A percentile compares a stretch with the other conserved stretches of the same genome.
phyloP scores from a whole-genome alignment of 2,329 filamentous ascomycete genomes.

The Alternaria tenuissima region DNA sequence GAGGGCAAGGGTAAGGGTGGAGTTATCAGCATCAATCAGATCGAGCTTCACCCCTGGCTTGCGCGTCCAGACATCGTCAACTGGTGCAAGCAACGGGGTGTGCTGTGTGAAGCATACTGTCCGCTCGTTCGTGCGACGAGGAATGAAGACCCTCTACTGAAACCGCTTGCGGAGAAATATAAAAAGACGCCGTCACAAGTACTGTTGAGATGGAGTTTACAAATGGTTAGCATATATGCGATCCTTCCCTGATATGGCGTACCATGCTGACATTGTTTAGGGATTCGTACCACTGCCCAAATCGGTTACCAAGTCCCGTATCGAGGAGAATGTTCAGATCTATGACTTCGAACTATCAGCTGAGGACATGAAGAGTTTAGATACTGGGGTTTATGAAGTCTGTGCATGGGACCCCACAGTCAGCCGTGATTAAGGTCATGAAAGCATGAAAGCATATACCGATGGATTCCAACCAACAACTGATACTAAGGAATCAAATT shows the following conservation, averaged over 20 bases:
- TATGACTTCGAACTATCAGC: slow-evolving; percentile 67
- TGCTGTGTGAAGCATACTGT: slow-evolving; percentile 59
- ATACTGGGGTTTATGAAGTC: slow-evolving; percentile 64
- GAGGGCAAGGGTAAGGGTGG: slow-evolving; percentile 71
- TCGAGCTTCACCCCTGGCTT: slow-evolving; percentile 89
- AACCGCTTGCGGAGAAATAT: slow-evolving; percentile 63
- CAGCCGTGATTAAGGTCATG: slow-evolving; percentile 45
- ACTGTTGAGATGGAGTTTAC: slow-evolving; percentile 66
- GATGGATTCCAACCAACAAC: no score
- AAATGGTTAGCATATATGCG: slow-evolving; percentile 36
- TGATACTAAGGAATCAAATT: neutral
- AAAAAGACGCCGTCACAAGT: slow-evolving; percentile 67
- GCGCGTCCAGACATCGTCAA: slow-evolving; percentile 77
- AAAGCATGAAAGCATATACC: neutral
- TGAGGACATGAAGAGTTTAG: slow-evolving; percentile 66
- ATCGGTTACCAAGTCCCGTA: slow-evolving; percentile 66
- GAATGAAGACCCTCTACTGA: slow-evolving; percentile 62
- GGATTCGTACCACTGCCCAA: slow-evolving; percentile 70
- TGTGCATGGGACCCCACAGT: slow-evolving; percentile 67
- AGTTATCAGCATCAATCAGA: slow-evolving; percentile 80
- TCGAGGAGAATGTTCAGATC: slow-evolving; percentile 67
- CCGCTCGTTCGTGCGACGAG: slow-evolving; percentile 56
- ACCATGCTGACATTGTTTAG: slow-evolving; percentile 39
- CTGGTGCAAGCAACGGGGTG: slow-evolving; percentile 71
- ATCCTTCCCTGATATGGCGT: no score